These are phyloP conservation scores for Davidsoniella virescens DNA, from an alignment of 2,329 filamentous ascomycete genomes.

Conservation along the genomic window DNA sequence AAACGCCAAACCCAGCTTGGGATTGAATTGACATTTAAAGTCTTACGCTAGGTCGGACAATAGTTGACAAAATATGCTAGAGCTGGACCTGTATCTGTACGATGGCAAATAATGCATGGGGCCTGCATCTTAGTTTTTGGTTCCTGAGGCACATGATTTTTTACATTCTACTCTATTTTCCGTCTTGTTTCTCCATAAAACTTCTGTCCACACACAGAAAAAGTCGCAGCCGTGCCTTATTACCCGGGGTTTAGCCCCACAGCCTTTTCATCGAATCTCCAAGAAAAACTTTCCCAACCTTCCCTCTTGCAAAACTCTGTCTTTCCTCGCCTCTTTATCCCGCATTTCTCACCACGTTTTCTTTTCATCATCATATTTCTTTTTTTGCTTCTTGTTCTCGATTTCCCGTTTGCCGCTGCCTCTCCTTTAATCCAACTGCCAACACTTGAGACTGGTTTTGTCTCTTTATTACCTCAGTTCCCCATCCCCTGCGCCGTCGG, in stretches of 20 bases:
- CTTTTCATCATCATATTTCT: slow-evolving; percentile 1
- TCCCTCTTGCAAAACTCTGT: slow-evolving; percentile 2
- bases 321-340: slow-evolving; percentile 2
- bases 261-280: background rate
- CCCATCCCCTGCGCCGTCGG: slow-evolving; percentile 9
- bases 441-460: too few relatives aligned
- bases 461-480: background rate
- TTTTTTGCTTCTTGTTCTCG: slow-evolving; percentile 6
- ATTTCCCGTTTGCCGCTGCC: background rate
- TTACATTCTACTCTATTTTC: background rate
- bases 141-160: slow-evolving; percentile 7
- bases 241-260: background rate
- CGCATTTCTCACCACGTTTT: background rate
- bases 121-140: slow-evolving; percentile 1
- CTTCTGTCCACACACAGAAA: background rate
- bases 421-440: slow-evolving; percentile 5
- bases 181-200: background rate
- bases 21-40: too few relatives aligned
- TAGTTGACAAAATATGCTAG: too few relatives aligned
- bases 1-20: too few relatives aligned
- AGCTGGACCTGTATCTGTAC: too few relatives aligned
- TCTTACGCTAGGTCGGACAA: too few relatives aligned
- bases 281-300: background rate
- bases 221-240: background rate
- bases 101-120: too few relatives aligned